Base-by-base conservation (phyloP, 768 basidiomycete genomes). In the Cyclocybe cylindracea region DNA sequence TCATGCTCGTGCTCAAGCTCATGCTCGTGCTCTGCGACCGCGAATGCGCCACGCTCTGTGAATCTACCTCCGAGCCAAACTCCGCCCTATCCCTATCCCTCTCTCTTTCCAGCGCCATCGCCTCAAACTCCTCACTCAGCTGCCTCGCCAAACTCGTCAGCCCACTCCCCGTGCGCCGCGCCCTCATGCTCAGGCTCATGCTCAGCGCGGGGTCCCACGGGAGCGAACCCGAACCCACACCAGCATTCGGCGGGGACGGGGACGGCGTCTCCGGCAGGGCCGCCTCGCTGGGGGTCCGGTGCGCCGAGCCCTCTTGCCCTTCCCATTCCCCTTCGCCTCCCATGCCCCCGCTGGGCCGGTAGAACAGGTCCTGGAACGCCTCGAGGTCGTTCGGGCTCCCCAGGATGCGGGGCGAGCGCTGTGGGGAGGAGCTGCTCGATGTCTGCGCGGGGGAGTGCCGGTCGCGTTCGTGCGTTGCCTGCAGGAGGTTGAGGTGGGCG, bases 361-460 rank as follows among this genome's bases (percentile, higher is more conserved):
- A 90, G 67, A 91, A 91, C 7, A 91, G 71, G 60, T 90, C 86
- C 35, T 80, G 81, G 71, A 87, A 91, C 9, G 79, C 75, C n/a
- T 88, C 86, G 6, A 90, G 72, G 56, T 90, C 87, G 50, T 86
- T 84, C 0, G 79, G 76, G 50, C 74, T 77, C 8, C 82, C 79
- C 34, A 89, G 68, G 2, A 77, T 77, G n/a, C 77, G 78, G 19
- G 82, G 82, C 9, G 77, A 74, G 61, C 64, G 73, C 56, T 62
- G 73, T 51, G 61, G 79, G 54, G 71, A 74, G 29, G 72, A 70
- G 33, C 61, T 68, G 10, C 61, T 62, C 2, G 59, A 51, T 0
- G 58, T 55, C 18, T 49, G 47, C 13, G 50, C 53, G n/a, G 56
- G 46, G 2, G 63, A 61, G 10, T 48, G 24, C 24, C 24, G 24